Percentiles rank a stretch among this genome's conserved stretches.
Conservation (phyloP, 768 basidiomycete species). For the Austroboletus eburneus region DNA sequence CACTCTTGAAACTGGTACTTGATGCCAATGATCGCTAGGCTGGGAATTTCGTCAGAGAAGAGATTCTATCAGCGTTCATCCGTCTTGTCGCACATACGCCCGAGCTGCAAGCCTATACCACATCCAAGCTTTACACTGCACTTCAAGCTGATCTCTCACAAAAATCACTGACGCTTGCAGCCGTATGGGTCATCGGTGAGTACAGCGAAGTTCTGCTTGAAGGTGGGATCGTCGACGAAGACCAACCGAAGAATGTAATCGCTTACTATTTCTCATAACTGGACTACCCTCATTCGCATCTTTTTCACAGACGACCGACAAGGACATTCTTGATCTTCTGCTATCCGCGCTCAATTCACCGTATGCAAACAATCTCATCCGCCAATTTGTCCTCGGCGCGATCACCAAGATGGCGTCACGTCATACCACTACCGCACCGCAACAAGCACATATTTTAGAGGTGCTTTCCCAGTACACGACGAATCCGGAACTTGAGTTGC, state of each 20-base stretch:
- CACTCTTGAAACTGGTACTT: not conserved
- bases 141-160: slow-evolving; percentile 92
- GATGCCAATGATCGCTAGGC: slow-evolving; percentile 49
- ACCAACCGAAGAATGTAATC: slow-evolving; percentile 64
- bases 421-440: slow-evolving; percentile 54
- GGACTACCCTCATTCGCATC: not conserved
- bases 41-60: slow-evolving; percentile 96
- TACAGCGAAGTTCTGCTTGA: slow-evolving; percentile 89
- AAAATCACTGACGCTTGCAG: slow-evolving; percentile 88
- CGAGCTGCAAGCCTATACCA: slow-evolving; percentile 92
- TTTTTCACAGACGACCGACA: slow-evolving; percentile 59
- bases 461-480: slow-evolving; percentile 79
- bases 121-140: slow-evolving; percentile 85
- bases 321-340: slow-evolving; percentile 81
- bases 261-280: not conserved
- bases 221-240: slow-evolving; percentile 76
- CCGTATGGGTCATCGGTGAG: slow-evolving; percentile 96
- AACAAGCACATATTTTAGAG: slow-evolving; percentile 77
- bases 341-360: slow-evolving; percentile 88
- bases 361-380: slow-evolving; percentile 85
- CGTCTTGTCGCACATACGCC: slow-evolving; percentile 95
- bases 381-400: slow-evolving; percentile 88
- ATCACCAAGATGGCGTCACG: slow-evolving; percentile 89
- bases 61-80: slow-evolving; percentile 92
- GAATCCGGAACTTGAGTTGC: slow-evolving; percentile 89